Conservation (phyloP, 2,329 filamentous ascomycete genomes). For the Pseudogymnoascus sp. region DNA sequence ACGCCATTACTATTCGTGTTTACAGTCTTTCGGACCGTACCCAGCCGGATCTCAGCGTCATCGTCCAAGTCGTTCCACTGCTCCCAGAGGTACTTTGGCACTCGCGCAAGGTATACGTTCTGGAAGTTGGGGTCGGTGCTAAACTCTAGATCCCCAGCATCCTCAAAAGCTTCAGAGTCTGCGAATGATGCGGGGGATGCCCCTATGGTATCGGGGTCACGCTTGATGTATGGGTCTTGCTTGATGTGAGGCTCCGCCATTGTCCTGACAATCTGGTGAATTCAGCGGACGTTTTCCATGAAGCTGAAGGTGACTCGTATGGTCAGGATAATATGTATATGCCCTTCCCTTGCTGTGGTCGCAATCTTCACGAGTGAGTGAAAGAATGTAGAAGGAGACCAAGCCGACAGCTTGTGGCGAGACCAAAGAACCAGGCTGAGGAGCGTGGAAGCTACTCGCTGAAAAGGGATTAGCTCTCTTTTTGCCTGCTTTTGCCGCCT, state of each 20-base stretch:
- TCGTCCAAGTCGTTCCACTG: constrained; percentile 70
- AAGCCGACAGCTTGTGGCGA: background rate
- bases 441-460: background rate
- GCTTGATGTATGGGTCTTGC: constrained; percentile 43
- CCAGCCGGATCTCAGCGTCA: constrained; percentile 74
- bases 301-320: background rate
- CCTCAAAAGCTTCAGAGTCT: constrained; percentile 66
- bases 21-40: constrained; percentile 51
- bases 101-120: constrained; percentile 62
- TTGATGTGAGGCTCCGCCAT: constrained; percentile 37
- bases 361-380: background rate
- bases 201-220: constrained; percentile 39
- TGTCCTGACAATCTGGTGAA: constrained; percentile 10
- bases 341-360: background rate
- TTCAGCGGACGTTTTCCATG: constrained; percentile 4
- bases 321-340: background rate
- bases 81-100: constrained; percentile 76
- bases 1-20: constrained; percentile 47
- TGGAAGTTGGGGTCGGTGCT: constrained; percentile 30
- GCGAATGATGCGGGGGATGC: constrained; percentile 35
- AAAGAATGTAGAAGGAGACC: constrained; percentile 9
- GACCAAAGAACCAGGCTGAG: background rate
- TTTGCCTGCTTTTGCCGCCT: constrained; percentile 3
- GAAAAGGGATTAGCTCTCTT: background rate
- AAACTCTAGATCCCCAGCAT: constrained; percentile 58